Conservation (phyloP, 1,284 basidiomycete species). For the Athelia psychrophila region DNA sequence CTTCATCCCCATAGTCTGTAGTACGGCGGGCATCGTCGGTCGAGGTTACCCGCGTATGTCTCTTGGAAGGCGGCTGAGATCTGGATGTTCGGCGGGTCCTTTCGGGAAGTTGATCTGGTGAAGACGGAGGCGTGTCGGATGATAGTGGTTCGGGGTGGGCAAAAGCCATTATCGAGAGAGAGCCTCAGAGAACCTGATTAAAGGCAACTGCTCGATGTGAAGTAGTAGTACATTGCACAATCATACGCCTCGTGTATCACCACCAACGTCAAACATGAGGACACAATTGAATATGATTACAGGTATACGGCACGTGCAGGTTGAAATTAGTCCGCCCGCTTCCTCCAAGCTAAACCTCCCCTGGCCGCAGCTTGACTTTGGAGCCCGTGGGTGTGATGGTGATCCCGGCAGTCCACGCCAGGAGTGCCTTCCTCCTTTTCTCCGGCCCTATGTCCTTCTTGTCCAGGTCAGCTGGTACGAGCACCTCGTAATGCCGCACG, state of each 20-base stretch:
- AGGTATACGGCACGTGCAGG: no score
- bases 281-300: no score
- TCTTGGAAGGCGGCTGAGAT: no score
- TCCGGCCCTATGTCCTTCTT: conserved; percentile 11
- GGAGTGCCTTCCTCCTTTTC: conserved; percentile 24
- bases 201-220: no score
- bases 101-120: not conserved
- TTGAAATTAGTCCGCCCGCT: no score
- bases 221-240: no score
- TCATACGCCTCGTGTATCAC: no score
- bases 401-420: conserved; percentile 28
- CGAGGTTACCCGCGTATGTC: no score
- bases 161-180: no score
- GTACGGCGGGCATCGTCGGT: not conserved
- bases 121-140: not conserved
- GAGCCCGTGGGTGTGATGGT: conserved; percentile 26
- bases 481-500: conserved; percentile 25
- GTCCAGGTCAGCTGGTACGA: conserved; percentile 28
- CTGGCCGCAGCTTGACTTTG: not conserved
- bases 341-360: not conserved
- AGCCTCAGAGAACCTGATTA: no score
- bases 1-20: not conserved
- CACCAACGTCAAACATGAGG: no score
- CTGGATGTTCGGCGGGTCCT: no score
- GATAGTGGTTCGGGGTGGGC: not conserved